These are phyloP conservation scores for Alternaria hordeiaustralica DNA, from an alignment of 2,329 filamentous ascomycete species.

Conservation along the genomic window DNA sequence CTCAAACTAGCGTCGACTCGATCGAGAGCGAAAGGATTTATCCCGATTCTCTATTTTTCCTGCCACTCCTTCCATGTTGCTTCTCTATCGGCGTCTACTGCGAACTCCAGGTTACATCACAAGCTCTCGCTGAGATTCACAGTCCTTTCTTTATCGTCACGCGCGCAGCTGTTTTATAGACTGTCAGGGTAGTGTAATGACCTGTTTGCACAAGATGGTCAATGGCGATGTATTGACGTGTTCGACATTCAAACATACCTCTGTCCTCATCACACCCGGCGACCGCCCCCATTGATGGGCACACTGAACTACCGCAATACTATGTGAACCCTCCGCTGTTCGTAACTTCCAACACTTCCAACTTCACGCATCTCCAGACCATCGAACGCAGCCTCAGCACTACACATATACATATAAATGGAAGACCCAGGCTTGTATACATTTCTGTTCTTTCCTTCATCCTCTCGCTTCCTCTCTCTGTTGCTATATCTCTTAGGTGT, in stretches of 20 bases:
- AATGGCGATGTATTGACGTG: neutral
- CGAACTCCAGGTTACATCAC: neutral
- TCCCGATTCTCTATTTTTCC: neutral
- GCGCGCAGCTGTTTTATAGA: neutral
- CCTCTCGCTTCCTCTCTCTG: neutral
- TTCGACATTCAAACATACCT: conserved; percentile 13
- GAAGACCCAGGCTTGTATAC: neutral
- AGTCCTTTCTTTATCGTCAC: neutral
- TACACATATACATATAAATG: conserved; percentile 3
- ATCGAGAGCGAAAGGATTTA: neutral
- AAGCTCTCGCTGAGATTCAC: neutral
- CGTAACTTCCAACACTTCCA: conserved; percentile 5
- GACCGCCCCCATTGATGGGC: neutral
- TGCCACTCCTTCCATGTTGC: rapidly evolving
- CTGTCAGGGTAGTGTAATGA: too few species aligned
- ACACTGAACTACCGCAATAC: neutral
- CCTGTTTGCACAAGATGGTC: conserved; percentile 1
- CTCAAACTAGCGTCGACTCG: neutral
- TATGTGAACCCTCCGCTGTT: conserved; percentile 13
- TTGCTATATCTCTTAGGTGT: neutral
- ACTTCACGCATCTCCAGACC: conserved; percentile 20
- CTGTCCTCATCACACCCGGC: neutral
- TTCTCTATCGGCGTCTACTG: neutral
- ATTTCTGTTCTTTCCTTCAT: neutral
- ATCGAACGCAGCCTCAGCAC: neutral